Evolutionary conservation across 2,329 filamentous ascomycete species (phyloP), one percentile per base, ranked within the genome.

Genomic region (Diplodia scrobiculata): DNA sequence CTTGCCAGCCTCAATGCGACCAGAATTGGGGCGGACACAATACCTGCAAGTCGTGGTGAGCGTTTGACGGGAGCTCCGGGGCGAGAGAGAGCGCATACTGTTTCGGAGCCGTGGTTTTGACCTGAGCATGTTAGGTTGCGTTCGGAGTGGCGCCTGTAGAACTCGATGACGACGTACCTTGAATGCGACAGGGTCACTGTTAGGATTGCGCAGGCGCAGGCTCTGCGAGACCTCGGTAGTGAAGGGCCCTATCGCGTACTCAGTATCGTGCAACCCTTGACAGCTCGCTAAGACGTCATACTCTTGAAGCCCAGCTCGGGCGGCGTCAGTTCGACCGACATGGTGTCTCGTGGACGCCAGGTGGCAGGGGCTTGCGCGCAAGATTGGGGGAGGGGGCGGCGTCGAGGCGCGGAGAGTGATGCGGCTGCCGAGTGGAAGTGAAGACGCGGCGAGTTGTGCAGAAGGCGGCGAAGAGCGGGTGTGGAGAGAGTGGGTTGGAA

Each of bases 81-180:
- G n/a, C n/a, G 51, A 45, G 38, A 60, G 17, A 19, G 14, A 9
- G 10, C 17, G 79, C 90, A 76, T 91, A 99, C 94, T 98, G 95
- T 82, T 98, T 98, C 38, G 95, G 95, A 59, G 95, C 95, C 69
- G 95, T 99, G 58, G 95, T 99, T 88, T 99, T 99, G 80, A 99
- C 95, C 92, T 97, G 72, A 38, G 50, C 19, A 34, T 65, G 70
- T 73, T 60, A 72, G 70, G 60, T 47, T 41, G 27, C 34, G 48
- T 47, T n/a, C 19, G 41, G 7, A 19, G 58, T 50, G 45, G 29
- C 36, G 58, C 17, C 19, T 14, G 9, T 60, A 27, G 9, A 25
- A 47, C 27, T 38, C 38, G 50, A 58, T 27, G 66, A 50, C 27
- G 48, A 73, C 80, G 71, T 75, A 85, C 85, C 80, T 89, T 89